Conservation (phyloP, 768 basidiomycete genomes). For the Rhodotorula toruloides region DNA sequence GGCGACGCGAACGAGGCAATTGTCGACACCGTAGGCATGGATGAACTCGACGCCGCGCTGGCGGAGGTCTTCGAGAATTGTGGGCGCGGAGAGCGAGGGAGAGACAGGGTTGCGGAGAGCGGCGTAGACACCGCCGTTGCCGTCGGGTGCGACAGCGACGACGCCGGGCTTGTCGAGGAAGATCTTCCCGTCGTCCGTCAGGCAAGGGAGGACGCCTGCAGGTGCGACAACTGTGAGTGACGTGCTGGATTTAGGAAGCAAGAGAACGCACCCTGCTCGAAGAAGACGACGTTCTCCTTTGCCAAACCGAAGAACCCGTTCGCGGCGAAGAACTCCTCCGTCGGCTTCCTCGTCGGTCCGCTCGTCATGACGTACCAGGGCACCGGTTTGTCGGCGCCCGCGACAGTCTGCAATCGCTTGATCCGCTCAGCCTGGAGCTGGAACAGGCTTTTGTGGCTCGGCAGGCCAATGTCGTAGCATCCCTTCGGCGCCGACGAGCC, state of each 20-base stretch:
- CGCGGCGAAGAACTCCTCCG: constrained; percentile 73
- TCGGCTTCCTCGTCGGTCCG: constrained; percentile 83
- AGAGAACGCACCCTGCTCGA: constrained; percentile 76
- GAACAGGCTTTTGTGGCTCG: constrained; percentile 88
- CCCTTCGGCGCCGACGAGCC: constrained; percentile 92
- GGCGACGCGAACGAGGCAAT: constrained; percentile 94
- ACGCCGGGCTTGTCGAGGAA: constrained; percentile 70
- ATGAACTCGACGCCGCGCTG: constrained; percentile 74
- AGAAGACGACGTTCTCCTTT: constrained; percentile 75
- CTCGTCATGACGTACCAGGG: constrained; percentile 99
- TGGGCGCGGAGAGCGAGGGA: constrained; percentile 56
- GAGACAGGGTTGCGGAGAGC: constrained; percentile 57
- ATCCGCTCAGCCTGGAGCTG: constrained; percentile 98
- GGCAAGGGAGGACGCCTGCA: constrained; percentile 89
- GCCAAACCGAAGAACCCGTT: constrained; percentile 77
- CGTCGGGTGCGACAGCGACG: constrained; percentile 93
- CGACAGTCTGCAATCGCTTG: constrained; percentile 66
- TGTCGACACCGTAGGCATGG: constrained; percentile 96
- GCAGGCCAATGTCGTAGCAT: constrained; percentile 93
- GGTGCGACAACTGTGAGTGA: neutral
- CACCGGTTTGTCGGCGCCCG: constrained; percentile 54
- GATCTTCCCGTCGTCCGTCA: constrained; percentile 89
- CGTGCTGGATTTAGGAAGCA: neutral
- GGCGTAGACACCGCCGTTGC: constrained; percentile 95
- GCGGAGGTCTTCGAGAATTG: constrained; percentile 74